A percentile compares a stretch with the other conserved stretches of the same genome.
Conservation (phyloP, 306 rosid genomes). For the Acacia crassicarpa region DNA sequence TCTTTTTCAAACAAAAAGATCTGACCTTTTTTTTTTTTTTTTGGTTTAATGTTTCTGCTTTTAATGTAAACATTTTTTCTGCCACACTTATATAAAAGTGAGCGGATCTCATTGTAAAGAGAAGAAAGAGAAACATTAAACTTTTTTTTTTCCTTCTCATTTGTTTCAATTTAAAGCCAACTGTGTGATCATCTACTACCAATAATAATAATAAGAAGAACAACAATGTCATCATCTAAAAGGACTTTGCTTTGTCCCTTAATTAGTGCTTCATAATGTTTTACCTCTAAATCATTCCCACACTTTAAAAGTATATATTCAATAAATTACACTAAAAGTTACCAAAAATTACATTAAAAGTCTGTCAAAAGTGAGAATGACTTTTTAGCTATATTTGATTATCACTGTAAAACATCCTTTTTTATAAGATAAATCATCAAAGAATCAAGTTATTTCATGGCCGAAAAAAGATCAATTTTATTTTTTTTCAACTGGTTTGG, state of each 20-base stretch:
- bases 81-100: too few relatives aligned
- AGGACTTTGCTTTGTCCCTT: neutral
- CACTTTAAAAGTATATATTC: neutral
- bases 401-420: neutral
- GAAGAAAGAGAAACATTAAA: too few relatives aligned
- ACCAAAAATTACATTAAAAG: neutral
- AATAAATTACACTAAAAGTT: neutral
- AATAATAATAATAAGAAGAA: too few relatives aligned
- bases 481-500: neutral
- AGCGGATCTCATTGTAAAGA: too few relatives aligned
- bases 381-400: neutral
- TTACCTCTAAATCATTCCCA: neutral
- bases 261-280: neutral
- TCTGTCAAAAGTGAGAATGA: neutral
- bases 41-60: neutral
- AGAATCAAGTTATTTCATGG: neutral
- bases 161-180: neutral
- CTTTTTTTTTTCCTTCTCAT: neutral
- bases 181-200: neutral
- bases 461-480: neutral
- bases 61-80: too few relatives aligned
- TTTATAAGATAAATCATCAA: neutral
- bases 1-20: constrained; percentile 21
- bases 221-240: neutral
- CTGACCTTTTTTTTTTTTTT: neutral